Evolutionary conservation across 371 early-diverging fungal species (phyloP).

Genomic region (Mortierella sp.): DNA sequence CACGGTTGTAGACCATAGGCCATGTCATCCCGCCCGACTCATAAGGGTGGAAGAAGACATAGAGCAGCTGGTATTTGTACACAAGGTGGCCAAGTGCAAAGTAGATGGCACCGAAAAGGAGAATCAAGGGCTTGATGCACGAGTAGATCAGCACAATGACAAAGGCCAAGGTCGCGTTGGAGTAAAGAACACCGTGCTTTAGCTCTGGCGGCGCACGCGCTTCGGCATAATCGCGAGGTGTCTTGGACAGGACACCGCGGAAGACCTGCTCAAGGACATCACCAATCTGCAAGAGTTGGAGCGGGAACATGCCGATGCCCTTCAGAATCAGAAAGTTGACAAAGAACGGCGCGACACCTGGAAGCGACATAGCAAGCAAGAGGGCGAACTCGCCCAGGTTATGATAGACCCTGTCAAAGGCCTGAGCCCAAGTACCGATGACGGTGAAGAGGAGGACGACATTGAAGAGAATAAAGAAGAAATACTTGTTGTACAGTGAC

Average conservation of each 20-base stretch:
- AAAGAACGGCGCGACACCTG: slow-evolving; percentile 81
- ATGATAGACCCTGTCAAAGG: slow-evolving; percentile 73
- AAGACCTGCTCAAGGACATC: slow-evolving; percentile 61
- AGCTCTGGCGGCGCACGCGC: slow-evolving; percentile 60
- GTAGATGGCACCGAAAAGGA: slow-evolving; percentile 82
- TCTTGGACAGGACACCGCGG: slow-evolving; percentile 64
- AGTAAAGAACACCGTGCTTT: slow-evolving; percentile 68
- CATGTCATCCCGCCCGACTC: slow-evolving; percentile 85
- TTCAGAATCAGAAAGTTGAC: slow-evolving; percentile 83
- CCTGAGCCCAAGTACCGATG: slow-evolving; percentile 80
- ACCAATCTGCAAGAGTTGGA: slow-evolving; percentile 76
- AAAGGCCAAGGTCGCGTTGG: slow-evolving; percentile 78
- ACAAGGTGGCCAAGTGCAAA: slow-evolving; percentile 79
- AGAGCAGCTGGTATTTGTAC: slow-evolving; percentile 84
- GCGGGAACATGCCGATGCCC: slow-evolving; percentile 65
- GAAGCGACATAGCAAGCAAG: slow-evolving; percentile 54
- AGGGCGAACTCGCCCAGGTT: slow-evolving; percentile 37
- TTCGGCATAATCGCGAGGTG: slow-evolving; percentile 76
- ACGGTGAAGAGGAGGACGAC: slow-evolving; percentile 88
- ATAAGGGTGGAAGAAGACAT: slow-evolving; percentile 87
- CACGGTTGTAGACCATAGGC: slow-evolving; percentile 82
- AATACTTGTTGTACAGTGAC: slow-evolving; percentile 81
- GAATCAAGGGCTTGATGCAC: slow-evolving; percentile 86
- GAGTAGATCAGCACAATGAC: slow-evolving; percentile 90
- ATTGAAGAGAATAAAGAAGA: slow-evolving; percentile 89